Evolutionary conservation across 1,284 basidiomycete genomes (phyloP).

Genomic region (Cryptococcus hybrid): DNA sequence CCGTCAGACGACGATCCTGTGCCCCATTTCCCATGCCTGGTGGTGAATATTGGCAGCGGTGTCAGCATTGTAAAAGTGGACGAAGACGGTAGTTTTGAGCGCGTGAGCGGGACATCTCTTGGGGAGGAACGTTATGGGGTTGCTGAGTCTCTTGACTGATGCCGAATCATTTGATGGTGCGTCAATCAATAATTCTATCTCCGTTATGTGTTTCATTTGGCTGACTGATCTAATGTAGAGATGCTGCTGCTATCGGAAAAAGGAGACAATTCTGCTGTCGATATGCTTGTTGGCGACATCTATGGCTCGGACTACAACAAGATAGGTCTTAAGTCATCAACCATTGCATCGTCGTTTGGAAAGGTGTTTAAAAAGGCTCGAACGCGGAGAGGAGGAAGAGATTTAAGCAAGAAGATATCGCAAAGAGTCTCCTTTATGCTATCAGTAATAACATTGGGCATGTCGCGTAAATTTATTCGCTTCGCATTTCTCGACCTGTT

Average conservation of each 20-base stretch:
- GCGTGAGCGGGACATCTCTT: slow-evolving; percentile 93
- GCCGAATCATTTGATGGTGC: slow-evolving; percentile 94
- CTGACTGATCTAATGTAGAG: slow-evolving; percentile 57
- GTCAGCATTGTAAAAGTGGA: slow-evolving; percentile 98
- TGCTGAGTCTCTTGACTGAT: slow-evolving; percentile 90
- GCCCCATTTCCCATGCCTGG: slow-evolving; percentile 89
- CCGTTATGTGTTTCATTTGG: background rate
- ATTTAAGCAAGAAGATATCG: slow-evolving; percentile 92
- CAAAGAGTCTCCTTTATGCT: slow-evolving; percentile 89
- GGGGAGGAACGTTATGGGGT: slow-evolving; percentile 99
- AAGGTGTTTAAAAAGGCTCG: slow-evolving; percentile 85
- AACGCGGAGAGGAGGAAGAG: slow-evolving; percentile 59
- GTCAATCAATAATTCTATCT: slow-evolving; percentile 36
- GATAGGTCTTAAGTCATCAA: slow-evolving; percentile 93
- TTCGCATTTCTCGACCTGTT: background rate
- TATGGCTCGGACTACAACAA: slow-evolving; percentile 93
- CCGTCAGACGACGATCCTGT: slow-evolving; percentile 51
- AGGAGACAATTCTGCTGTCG: slow-evolving; percentile 91
- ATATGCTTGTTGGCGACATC: slow-evolving; percentile 99
- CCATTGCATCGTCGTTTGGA: slow-evolving; percentile 96
- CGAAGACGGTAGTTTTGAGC: slow-evolving; percentile 91
- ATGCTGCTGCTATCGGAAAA: slow-evolving; percentile 92
- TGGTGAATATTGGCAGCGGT: slow-evolving; percentile 98
- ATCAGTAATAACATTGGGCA: slow-evolving; percentile 99
- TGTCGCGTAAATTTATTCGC: slow-evolving; percentile 79